Conservation (phyloP, 2,329 filamentous ascomycete genomes). For the Orbilia javanica region DNA sequence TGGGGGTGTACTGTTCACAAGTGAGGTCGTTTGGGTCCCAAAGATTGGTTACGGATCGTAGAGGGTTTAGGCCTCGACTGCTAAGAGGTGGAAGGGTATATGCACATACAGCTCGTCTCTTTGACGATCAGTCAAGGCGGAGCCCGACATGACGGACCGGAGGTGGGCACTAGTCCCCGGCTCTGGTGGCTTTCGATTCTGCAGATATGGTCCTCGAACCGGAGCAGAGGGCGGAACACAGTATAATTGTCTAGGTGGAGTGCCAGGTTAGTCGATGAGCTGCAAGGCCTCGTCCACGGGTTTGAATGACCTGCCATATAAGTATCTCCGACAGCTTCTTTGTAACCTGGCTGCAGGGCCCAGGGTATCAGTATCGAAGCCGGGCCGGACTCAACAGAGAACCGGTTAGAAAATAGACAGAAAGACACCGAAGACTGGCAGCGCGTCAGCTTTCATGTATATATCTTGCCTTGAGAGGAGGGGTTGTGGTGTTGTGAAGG, state of each 20-base stretch:
- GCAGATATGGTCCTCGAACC: neutral
- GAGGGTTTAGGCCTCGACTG: neutral
- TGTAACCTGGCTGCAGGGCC: neutral
- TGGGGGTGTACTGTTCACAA: neutral
- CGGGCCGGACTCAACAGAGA: neutral
- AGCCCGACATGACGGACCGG: conserved; percentile 41
- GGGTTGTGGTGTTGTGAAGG: conserved; percentile 51
- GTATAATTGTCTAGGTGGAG: conserved; percentile 3
- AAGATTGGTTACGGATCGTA: neutral
- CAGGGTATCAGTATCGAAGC: neutral
- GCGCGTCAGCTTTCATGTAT: conserved; percentile 12
- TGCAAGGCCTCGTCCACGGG: neutral
- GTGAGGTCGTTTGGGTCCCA: neutral
- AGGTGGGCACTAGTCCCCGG: neutral
- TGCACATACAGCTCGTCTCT: conserved; percentile 54
- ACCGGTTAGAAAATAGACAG: neutral
- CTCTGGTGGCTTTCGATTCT: neutral
- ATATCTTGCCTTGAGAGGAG: conserved; percentile 31
- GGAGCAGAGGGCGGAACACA: neutral
- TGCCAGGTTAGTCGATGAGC: neutral
- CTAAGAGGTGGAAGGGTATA: neutral
- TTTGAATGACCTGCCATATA: conserved; percentile 17
- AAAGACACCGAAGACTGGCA: neutral
- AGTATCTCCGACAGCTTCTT: neutral
- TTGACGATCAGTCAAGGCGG: conserved; percentile 54